A percentile compares a stretch with the other conserved stretches of the same genome.
phyloP scores from a whole-genome alignment of 805 yeast genomes.

The Starmerella kuoi region DNA sequence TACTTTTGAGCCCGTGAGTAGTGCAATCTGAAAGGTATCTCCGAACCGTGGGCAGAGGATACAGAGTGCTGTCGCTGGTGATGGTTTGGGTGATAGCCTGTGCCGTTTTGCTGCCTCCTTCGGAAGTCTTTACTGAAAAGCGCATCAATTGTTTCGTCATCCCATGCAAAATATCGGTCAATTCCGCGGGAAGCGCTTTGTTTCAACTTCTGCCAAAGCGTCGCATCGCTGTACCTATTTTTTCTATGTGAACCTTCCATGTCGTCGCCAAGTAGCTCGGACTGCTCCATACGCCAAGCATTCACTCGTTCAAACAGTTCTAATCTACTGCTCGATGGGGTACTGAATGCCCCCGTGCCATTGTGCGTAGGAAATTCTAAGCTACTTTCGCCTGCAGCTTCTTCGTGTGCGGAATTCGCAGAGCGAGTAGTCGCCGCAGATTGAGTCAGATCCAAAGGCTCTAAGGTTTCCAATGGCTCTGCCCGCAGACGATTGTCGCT shows the following conservation, averaged over 20 bases:
- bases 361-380: conserved; percentile 29
- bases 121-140: conserved; percentile 25
- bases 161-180: conserved; percentile 21
- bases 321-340: conserved; percentile 3
- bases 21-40: no score
- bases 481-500: neutral
- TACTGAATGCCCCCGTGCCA: conserved; percentile 28
- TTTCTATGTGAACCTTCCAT: neutral
- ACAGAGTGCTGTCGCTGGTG: neutral
- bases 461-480: conserved; percentile 5
- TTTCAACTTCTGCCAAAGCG: conserved; percentile 15
- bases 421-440: neutral
- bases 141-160: conserved; percentile 30
- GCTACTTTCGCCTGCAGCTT: neutral
- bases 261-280: conserved; percentile 24
- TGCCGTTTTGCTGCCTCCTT: neutral
- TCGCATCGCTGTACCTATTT: neutral
- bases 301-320: conserved; percentile 31
- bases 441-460: conserved; percentile 9
- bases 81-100: no score
- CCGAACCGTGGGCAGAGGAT: neutral
- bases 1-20: conserved; percentile 8
- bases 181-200: conserved; percentile 8
- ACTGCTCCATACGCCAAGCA: conserved; percentile 34
- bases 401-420: neutral